Conservation (phyloP, 2,329 filamentous ascomycete genomes). For the Colletotrichum neosansevieriae region DNA sequence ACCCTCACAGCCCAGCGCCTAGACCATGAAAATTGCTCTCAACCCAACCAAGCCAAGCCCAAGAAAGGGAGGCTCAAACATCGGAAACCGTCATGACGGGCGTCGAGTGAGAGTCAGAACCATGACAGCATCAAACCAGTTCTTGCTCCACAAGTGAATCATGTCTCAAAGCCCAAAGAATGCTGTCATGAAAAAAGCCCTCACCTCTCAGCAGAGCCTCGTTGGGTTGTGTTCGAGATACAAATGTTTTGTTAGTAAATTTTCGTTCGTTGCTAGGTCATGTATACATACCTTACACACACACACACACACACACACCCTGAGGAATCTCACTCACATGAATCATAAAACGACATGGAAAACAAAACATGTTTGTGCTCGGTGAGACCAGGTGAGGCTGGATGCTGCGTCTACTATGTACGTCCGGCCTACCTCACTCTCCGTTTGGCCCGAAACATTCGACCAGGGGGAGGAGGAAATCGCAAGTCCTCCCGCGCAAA, state of each 20-base stretch:
- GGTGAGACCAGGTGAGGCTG: background rate
- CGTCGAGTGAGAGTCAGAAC: slow-evolving; percentile 16
- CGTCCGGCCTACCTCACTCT: background rate
- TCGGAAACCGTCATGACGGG: no score
- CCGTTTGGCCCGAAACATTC: background rate
- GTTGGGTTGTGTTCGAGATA: slow-evolving; percentile 5
- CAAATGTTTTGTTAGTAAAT: no score
- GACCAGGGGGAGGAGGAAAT: background rate
- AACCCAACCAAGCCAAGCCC: no score
- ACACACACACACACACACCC: no score
- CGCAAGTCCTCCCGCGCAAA: no score
- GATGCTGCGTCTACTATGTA: background rate
- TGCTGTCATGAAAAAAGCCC: background rate
- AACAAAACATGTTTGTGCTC: background rate
- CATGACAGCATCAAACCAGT: background rate
- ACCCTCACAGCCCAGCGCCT: no score
- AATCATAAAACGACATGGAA: no score
- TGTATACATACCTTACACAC: no score
- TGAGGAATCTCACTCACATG: no score
- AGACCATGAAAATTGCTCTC: no score
- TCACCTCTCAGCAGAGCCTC: background rate
- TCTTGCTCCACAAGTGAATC: background rate
- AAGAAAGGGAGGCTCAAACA: no score
- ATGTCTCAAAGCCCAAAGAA: slow-evolving; percentile 3
- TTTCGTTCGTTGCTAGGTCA: no score